A percentile compares a stretch with the other conserved stretches of the same genome.
phyloP scores from a whole-genome alignment of 2,329 filamentous ascomycete species.

The Aspergillus thermomutatus region DNA sequence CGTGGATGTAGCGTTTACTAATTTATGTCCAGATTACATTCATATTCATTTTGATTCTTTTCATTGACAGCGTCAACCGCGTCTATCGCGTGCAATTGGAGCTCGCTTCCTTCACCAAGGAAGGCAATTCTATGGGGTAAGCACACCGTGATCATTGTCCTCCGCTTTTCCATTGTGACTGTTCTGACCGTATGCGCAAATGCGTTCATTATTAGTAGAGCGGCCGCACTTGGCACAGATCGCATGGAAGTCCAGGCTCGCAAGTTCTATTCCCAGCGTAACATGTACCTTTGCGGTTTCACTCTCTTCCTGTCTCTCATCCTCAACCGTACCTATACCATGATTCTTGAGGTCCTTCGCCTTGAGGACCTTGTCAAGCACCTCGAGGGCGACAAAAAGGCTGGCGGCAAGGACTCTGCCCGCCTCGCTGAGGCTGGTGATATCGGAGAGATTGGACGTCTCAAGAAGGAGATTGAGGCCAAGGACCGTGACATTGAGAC shows the following conservation, averaged over 20 bases:
- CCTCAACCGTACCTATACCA: conserved; percentile 94
- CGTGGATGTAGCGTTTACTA: neutral
- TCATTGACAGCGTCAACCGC: conserved; percentile 92
- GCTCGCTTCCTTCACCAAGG: conserved; percentile 68
- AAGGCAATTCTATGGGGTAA: conserved; percentile 51
- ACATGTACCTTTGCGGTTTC: conserved; percentile 99
- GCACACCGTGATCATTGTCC: conserved; percentile 19
- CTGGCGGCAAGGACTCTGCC: conserved; percentile 63
- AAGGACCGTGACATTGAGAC: conserved; percentile 82
- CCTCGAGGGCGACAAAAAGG: conserved; percentile 65
- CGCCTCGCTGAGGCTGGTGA: conserved; percentile 71
- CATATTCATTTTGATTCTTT: conserved; percentile 97
- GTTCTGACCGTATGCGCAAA: conserved; percentile 6
- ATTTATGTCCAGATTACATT: conserved; percentile 70
- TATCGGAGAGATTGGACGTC: conserved; percentile 71
- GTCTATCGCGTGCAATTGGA: conserved; percentile 97
- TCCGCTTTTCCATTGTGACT: conserved; percentile 10
- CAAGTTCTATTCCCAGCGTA: conserved; percentile 99
- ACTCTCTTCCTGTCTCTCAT: conserved; percentile 98
- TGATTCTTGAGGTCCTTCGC: conserved; percentile 88
- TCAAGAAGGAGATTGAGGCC: conserved; percentile 65
- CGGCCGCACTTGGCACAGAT: conserved; percentile 79
- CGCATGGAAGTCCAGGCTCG: conserved; percentile 97
- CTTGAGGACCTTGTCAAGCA: conserved; percentile 89
- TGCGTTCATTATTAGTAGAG: conserved; percentile 44